Percentiles rank a stretch among this genome's conserved stretches.
Evolutionary conservation across 306 rosid species (phyloP).

Genomic region (Neltuma alba): DNA sequence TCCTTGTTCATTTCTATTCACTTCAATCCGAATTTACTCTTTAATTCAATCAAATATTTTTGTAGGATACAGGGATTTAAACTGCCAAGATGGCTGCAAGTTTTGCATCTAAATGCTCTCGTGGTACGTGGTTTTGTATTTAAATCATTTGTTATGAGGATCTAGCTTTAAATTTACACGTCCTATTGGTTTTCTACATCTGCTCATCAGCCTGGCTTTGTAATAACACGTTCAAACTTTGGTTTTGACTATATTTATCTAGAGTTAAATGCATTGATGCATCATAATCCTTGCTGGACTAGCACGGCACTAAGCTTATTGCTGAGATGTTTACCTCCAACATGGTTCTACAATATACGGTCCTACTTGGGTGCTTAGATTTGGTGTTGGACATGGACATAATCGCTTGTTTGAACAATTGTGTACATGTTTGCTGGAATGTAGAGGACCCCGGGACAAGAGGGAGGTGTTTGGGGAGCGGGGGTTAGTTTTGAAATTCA

Average conservation of each 20-base stretch:
- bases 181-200: not conserved
- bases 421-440: not conserved
- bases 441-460: not conserved
- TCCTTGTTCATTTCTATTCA: not conserved
- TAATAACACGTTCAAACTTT: not conserved
- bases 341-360: not conserved
- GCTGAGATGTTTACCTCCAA: not conserved
- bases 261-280: not conserved
- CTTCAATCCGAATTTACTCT: not conserved
- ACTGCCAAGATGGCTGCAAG: conserved; percentile 3
- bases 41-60: not conserved
- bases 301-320: not conserved
- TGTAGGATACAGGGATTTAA: not conserved
- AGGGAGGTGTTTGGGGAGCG: not conserved
- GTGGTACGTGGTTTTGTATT: not conserved
- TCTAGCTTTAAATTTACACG: not conserved
- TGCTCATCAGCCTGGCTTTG: not conserved
- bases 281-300: not conserved
- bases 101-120: conserved; percentile 4
- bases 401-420: not conserved
- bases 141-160: not conserved
- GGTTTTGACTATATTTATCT: not conserved
- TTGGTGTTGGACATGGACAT: not conserved
- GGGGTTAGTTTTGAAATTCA: not conserved
- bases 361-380: not conserved